Evolutionary conservation across 2,329 filamentous ascomycete genomes (phyloP), one percentile per base, ranked within the genome.

Genomic region (Sclerotinia nivalis): DNA sequence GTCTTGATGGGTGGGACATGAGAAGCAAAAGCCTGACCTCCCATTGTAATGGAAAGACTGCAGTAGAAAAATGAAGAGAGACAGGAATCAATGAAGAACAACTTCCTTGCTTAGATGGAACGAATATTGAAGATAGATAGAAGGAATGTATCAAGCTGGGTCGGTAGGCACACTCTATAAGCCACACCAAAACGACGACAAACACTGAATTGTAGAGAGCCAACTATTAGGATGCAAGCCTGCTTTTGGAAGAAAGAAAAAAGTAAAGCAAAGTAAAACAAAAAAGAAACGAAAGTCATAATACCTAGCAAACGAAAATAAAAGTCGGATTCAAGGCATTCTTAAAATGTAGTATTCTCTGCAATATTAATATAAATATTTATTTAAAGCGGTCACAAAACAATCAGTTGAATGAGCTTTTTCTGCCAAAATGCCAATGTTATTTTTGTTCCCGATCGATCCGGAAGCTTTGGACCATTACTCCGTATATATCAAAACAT

Each of bases 21-120:
- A 31, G 78, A 80, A 1, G 82, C 72, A 72, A 92, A 93, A 0
- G 84, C 86, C 1, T 80, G 81, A 25, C 91, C 91, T 28, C 91
- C 91, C 91, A 93, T 93, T 55, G 9, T 70, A 22, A n/a, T 3
- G 4, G n/a, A 28, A 43, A 22, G 20, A 52, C 4, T 40, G 22
- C n/a, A 52, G 47, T 28, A 13, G 9, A n/a, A 28, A 43, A 59
- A 0, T 43, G 34, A 34, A 10, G 4, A 37, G 60, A 50, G n/a
- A 50, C 12, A 2, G 20, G 25, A 18, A 20, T 37, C 7, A 25
- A 34, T 15, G 10, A 50, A 62, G 45, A 12, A 22, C n/a, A 37
- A 10, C 10, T 40, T 20, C 25, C 31, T 52, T 52, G 31, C 31
- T 64, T 20, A 52, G 15, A 40, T 37, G 20, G 12, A 58, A 2